Evolutionary conservation across 2,329 filamentous ascomycete species (phyloP), one percentile per base, ranked within the genome.

Genomic region (Xylaria sp.): DNA sequence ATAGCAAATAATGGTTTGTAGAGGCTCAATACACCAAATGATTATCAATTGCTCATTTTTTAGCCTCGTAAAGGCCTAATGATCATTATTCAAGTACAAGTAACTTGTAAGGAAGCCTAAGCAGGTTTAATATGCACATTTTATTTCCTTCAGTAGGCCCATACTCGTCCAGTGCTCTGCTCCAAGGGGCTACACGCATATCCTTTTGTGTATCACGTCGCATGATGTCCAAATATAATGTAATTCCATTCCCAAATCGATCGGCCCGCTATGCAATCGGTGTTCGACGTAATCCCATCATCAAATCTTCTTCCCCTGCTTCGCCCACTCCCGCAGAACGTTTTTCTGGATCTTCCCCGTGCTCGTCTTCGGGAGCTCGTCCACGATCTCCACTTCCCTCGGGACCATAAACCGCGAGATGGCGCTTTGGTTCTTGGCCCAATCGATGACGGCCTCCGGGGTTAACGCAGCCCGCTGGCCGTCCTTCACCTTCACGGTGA

Each of bases 331-430:
- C 67, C 96, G 84, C 62, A 99, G 79, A 6, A 97, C 88, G 75
- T 97, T 98, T 88, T 99, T 99, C 86, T 93, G 90, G 67, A 98
- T 86, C 85, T 99, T 99, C 2, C 96, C 96, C 0, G 96, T 99
- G 79, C 92, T 96, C 31, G 96, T 99, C 86, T 99, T 99, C 10
- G 96, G 96, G 71, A 99, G 83, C 79, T 97, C 94, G 5, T 82
- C 72, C n/a, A 99, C 88, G 49, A 98, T 83, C 78, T 97, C 92
- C 0, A 90, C 86, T 76, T 90, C 89, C 45, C 85, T 79, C 29
- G 88, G 89, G 15, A 91, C 90, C 96, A 98, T 98, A 77, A 97
- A 99, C 71, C 89, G 89, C 80, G 92, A 94, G 73, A 99, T 97
- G 31, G 85, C 84, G 76, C 91, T 92, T 73, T 92, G 86, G 70